Evolutionary conservation across 2,329 filamentous ascomycete species (phyloP), one percentile per base, ranked within the genome.

Genomic region (Calonectria fujianensis): DNA sequence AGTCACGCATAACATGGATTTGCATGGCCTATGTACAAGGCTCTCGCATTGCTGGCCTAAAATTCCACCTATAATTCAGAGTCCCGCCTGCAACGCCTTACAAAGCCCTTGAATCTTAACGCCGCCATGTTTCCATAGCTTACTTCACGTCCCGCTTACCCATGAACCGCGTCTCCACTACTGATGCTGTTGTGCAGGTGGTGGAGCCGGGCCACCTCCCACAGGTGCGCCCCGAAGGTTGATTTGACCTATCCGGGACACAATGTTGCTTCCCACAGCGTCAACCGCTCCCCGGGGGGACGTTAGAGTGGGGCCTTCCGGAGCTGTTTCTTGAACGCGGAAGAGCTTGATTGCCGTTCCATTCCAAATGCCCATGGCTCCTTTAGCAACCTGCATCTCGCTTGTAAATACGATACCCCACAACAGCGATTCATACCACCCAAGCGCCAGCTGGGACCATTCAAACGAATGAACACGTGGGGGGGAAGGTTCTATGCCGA

Each of bases 341-440:
- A 99, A 99, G 18, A 99, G 88, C 82, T 94, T 94, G 83, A 99
- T 95, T 2, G 89, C 89, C 1, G 97, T 98, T 45, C 95, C 94
- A 82, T 96, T 98, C 96, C 97, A 99, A 2, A 98, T 93, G 10
- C 97, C 96, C 39, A 96, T 95, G 2, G 95, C 96, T 37, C 96
- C 96, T 82, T 94, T 96, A 0, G 94, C 92, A 35, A 96, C 92
- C 73, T 96, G 92, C 93, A 98, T 95, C 86, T 99, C 97, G 80
- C 93, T 93, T 35, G 94, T 93, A 83, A 98, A 98, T 69, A 98
- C 92, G 80, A 98, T 95, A 20, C 95, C 93, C 97, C 97, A 99
- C 13, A 99, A 89, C 16, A 98, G 89, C 7, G 95, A 96, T 85
- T 98, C 95, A 84, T 98, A 98, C 97, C 97, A 98, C 64, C 96